Evolutionary conservation across 192 early-diverging fungal species (phyloP), one percentile per base, ranked within the genome.

Genomic region (Dimargaris verticillata): DNA sequence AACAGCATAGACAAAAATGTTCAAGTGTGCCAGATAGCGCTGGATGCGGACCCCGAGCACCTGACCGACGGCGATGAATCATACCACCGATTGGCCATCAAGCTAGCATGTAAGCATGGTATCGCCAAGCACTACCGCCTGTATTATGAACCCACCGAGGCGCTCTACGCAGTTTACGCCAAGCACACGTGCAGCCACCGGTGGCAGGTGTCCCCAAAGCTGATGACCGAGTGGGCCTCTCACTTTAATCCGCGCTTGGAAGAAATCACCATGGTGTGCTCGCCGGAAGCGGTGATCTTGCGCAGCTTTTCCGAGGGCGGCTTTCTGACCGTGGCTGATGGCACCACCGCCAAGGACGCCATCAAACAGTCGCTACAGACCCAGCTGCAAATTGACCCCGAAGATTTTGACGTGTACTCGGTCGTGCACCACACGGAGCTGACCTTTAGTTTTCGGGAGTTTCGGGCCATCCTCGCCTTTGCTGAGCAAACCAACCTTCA

Each of bases 61-160:
- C n/a, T 47, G 17, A 43, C 50, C 11, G 24, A 28, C 0, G 38
- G 62, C 3, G 38, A 20, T 17, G 44, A 53, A 12, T 64, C 70
- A 28, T 7, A 38, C 33, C 72, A 71, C 43, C 62, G 74, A 15
- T 64, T 76, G 55, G 71, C 71, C 3, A 70, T 73, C 28, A 63
- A 62, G 17, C 61, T 76, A 60, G 55, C 38, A 20, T 73, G 69
- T 62, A 66, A 70, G 54, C 67, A 73, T 41, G 71, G 74, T 0
- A 66, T 76, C 13, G 68, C 69, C 43, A 67, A 67, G 14, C 72
- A 70, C 5, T 70, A 76, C 49, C 60, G 70, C n/a, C 50, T 76
- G 53, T 76, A 69, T 44, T 76, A 76, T 62, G 71, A 72, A 44
- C 64, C 61, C 43, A 69, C 71, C 63, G 67, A 73, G 47, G 65